phyloP scores from a whole-genome alignment of 2,329 filamentous ascomycete species.

The Sporothrix inflata region DNA sequence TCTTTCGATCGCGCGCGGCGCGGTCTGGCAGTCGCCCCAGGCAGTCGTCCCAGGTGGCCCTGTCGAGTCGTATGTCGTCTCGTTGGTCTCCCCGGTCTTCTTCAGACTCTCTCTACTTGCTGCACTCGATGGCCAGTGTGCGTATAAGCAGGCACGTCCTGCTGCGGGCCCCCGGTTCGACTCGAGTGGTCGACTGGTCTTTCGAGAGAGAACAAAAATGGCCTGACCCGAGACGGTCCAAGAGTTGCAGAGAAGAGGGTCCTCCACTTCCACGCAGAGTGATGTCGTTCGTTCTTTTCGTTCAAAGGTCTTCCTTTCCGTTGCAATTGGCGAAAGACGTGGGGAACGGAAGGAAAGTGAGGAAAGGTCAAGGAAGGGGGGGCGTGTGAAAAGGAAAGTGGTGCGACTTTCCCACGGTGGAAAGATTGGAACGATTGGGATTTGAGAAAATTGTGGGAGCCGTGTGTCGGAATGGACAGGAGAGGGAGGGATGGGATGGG shows the following conservation, averaged over 20 bases:
- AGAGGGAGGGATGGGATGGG: neutral
- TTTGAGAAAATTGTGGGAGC: constrained; percentile 4
- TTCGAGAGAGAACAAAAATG: constrained; percentile 23
- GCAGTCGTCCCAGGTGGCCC: neutral
- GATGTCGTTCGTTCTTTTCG: neutral
- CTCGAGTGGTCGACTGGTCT: neutral
- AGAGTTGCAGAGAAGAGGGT: neutral
- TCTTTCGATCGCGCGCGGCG: constrained; percentile 22
- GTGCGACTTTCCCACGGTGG: constrained; percentile 26
- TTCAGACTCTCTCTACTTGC: no score
- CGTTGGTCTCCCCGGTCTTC: neutral
- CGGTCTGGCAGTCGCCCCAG: neutral
- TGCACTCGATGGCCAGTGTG: no score
- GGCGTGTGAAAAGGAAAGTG: constrained; percentile 26
- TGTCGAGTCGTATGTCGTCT: neutral
- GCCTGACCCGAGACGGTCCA: constrained; percentile 24
- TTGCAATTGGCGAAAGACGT: neutral
- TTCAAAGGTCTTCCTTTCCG: neutral
- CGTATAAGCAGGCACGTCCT: no score
- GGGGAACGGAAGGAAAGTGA: neutral
- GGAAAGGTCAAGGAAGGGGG: constrained; percentile 9
- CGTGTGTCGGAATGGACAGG: constrained; percentile 12
- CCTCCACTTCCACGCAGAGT: neutral
- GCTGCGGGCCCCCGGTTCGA: no score
- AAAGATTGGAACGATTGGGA: neutral